Evolutionary conservation across 2,329 filamentous ascomycete genomes (phyloP).

Genomic region (Didymellaceae sp.): DNA sequence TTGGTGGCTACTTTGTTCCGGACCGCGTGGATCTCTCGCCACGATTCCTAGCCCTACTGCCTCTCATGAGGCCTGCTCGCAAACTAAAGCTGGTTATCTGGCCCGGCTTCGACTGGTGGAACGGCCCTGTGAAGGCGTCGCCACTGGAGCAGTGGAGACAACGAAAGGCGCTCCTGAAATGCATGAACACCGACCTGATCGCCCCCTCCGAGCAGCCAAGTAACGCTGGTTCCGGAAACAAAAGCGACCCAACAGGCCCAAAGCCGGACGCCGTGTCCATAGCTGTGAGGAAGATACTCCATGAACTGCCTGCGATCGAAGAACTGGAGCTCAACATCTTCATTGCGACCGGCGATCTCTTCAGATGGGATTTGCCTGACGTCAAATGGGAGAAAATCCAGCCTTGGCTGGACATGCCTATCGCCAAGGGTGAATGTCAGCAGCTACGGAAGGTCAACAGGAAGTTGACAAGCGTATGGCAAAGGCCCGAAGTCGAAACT

Average conservation of each 20-base stretch:
- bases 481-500: constrained; percentile 4
- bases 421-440: constrained; percentile 10
- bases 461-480: constrained; percentile 23
- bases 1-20: constrained; percentile 34
- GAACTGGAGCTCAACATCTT: constrained; percentile 34
- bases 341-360: constrained; percentile 27
- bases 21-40: constrained; percentile 33
- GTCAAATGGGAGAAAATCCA: constrained; percentile 32
- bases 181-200: constrained; percentile 15
- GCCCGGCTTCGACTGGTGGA: constrained; percentile 38
- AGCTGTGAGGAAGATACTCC: constrained; percentile 30
- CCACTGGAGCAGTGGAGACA: constrained; percentile 11
- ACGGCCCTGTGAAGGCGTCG: constrained; percentile 2
- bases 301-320: constrained; percentile 33
- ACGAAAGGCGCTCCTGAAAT: constrained; percentile 15
- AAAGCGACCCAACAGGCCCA: background rate
- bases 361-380: constrained; percentile 39
- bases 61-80: constrained; percentile 23
- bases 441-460: constrained; percentile 28
- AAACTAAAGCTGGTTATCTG: constrained; percentile 35
- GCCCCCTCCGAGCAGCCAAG: constrained; percentile 11
- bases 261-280: constrained; percentile 27
- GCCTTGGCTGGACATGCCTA: constrained; percentile 34
- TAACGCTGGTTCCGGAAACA: background rate
- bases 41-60: constrained; percentile 34